Evolutionary conservation across 257 asterid species (phyloP).

Genomic region (Petunia secreta): DNA sequence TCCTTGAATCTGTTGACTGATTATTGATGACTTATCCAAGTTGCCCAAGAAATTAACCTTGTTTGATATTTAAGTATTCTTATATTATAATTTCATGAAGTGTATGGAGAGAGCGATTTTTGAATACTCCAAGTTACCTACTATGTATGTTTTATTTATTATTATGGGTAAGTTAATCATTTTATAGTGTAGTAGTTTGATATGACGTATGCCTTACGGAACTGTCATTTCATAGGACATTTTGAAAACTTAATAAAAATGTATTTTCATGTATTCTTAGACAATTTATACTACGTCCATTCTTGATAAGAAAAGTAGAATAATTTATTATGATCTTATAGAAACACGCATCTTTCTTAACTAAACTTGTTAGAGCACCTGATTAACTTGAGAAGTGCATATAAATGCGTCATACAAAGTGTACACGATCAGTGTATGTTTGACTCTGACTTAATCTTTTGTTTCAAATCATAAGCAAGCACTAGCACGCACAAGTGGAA

Average conservation of each 20-base stretch:
- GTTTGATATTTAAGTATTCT: neutral
- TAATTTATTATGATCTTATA: neutral
- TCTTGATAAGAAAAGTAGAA: neutral
- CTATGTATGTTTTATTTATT: neutral
- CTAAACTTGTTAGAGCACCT: neutral
- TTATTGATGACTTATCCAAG: neutral
- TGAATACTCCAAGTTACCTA: neutral
- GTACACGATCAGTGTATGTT: no score
- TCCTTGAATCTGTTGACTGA: neutral
- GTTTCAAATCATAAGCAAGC: neutral
- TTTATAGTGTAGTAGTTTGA: neutral
- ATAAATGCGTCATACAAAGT: neutral
- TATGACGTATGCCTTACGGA: neutral
- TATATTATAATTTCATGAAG: neutral
- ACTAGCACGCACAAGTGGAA: neutral
- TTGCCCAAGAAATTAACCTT: neutral
- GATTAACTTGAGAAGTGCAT: neutral
- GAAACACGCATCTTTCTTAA: no score
- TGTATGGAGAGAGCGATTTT: neutral
- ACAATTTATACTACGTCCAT: neutral
- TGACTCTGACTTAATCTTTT: neutral
- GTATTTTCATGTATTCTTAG: neutral
- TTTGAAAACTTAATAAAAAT: neutral
- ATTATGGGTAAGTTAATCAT: neutral
- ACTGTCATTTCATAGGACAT: neutral